Evolutionary conservation across 2,329 filamentous ascomycete genomes (phyloP), one percentile per base, ranked within the genome.

Genomic region (Neocucurbitaria cava): DNA sequence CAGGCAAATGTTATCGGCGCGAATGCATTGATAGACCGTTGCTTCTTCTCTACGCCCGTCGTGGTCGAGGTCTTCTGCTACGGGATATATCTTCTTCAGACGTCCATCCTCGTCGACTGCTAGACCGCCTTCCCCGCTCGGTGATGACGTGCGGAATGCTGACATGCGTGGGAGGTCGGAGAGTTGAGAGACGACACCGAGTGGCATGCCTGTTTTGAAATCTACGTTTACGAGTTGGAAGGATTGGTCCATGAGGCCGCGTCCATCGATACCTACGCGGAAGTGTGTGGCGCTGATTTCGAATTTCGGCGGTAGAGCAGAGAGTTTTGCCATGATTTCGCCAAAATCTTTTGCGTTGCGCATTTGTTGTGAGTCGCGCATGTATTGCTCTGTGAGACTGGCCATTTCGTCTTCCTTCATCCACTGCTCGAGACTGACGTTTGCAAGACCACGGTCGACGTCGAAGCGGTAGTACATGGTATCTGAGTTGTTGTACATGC

Each of bases 321-420:
- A 71, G 2, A 76, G 68, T 44, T 76, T 75, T 1, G 72, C 70
- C 67, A 77, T 68, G 13, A 73, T 58, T 43, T 71, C 65, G 18
- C 70, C 71, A n/a, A 77, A 66, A 20, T 72, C 53, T 9, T 58
- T 57, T 1, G 74, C 71, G 1, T 51, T 49, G 1, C 65, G 61
- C 2, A 73, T 52, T 50, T 77, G 75, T 21, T 70, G 64, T 2
- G 65, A 65, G 40, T 76, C 74, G 35, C 64, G 60, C 75, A 77
- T 76, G 58, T 76, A 76, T 49, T 75, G 72, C 52, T 75, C 70
- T 1, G 74, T 76, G 15, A 76, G 56, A 3, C 66, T 61, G n/a
- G 71, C 73, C 73, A 76, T 76, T 55, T 76, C 72, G 48, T 76
- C 74, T 61, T 76, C 72, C 44, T 72, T 72, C 73, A 76, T 76